phyloP scores from a whole-genome alignment of 2,329 filamentous ascomycete genomes.

The Magnaporthiopsis rhizophila region DNA sequence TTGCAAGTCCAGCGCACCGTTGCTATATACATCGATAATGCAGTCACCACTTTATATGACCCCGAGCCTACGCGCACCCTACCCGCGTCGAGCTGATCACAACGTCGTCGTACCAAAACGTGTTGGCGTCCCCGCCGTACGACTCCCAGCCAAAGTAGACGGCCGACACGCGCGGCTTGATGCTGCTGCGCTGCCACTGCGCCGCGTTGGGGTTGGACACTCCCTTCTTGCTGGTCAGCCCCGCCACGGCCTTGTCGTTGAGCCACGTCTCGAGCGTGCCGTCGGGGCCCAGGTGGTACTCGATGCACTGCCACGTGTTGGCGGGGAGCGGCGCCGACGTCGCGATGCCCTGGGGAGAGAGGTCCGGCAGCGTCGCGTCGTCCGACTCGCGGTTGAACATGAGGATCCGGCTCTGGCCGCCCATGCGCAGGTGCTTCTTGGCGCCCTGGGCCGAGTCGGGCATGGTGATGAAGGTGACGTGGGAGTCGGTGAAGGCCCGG shows the following conservation, averaged over 20 bases:
- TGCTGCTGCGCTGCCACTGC: conserved; percentile 41
- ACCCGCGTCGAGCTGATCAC: conserved; percentile 37
- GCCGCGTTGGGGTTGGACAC: conserved; percentile 40
- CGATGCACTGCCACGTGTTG: conserved; percentile 49
- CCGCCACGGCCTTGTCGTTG: conserved; percentile 41
- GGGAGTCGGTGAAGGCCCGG: conserved; percentile 48
- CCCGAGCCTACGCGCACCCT: conserved; percentile 28
- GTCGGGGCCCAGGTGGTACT: conserved; percentile 51
- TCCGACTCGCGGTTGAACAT: conserved; percentile 59
- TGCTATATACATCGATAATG: too few relatives aligned
- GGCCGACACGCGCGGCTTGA: conserved; percentile 43
- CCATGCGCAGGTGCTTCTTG: conserved; percentile 54
- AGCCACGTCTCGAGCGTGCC: conserved; percentile 55
- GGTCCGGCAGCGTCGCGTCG: conserved; percentile 53
- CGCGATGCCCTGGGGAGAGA: conserved; percentile 51
- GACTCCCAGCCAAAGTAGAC: conserved; percentile 58
- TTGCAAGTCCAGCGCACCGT: too few relatives aligned
- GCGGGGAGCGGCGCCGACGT: conserved; percentile 42
- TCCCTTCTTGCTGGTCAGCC: conserved; percentile 40
- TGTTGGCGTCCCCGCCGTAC: conserved; percentile 52
- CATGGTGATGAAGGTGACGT: conserved; percentile 59
- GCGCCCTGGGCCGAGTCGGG: conserved; percentile 46
- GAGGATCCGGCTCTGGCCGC: conserved; percentile 50
- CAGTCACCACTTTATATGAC: too few relatives aligned
- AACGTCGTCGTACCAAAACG: conserved; percentile 57